phyloP scores from a whole-genome alignment of 2,329 filamentous ascomycete species.

The Botrytis tulipae region DNA sequence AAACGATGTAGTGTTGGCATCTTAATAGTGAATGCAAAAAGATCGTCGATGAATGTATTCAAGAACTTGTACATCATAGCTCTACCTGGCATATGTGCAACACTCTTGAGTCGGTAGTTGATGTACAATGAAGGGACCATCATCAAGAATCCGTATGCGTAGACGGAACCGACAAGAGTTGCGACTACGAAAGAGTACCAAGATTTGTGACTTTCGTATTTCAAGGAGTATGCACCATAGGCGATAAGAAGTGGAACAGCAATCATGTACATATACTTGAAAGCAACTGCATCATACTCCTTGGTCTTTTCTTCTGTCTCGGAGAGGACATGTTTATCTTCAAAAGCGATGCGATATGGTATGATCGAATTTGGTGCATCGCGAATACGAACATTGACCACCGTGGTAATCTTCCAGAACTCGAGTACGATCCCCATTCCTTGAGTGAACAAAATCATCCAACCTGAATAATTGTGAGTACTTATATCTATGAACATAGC shows the following conservation, averaged over 20 bases:
- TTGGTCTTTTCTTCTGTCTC: slow-evolving; percentile 97
- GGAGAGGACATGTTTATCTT: slow-evolving; percentile 94
- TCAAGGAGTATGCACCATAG: slow-evolving; percentile 85
- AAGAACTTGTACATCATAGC: slow-evolving; percentile 98
- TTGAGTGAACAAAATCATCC: slow-evolving; percentile 97
- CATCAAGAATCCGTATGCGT: slow-evolving; percentile 98
- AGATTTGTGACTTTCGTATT: slow-evolving; percentile 94
- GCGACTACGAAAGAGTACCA: slow-evolving; percentile 98
- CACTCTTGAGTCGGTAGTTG: slow-evolving; percentile 94
- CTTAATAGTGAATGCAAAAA: slow-evolving; percentile 99
- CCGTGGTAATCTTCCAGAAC: slow-evolving; percentile 95
- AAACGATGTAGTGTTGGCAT: slow-evolving; percentile 94
- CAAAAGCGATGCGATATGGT: slow-evolving; percentile 79
- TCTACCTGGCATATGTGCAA: slow-evolving; percentile 94
- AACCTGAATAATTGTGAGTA: slow-evolving; percentile 45
- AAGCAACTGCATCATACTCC: slow-evolving; percentile 96
- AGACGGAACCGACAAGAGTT: slow-evolving; percentile 91
- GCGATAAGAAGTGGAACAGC: slow-evolving; percentile 86
- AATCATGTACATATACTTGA: slow-evolving; percentile 92
- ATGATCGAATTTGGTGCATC: slow-evolving; percentile 66
- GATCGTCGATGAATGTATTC: slow-evolving; percentile 97
- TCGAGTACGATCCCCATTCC: slow-evolving; percentile 64
- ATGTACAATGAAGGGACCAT: slow-evolving; percentile 98
- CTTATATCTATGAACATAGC: slow-evolving; percentile 1
- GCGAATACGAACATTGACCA: slow-evolving; percentile 83